These are phyloP conservation scores for Gardenia jasminoides DNA, from an alignment of 257 asterid genomes.

Conservation along the genomic window DNA sequence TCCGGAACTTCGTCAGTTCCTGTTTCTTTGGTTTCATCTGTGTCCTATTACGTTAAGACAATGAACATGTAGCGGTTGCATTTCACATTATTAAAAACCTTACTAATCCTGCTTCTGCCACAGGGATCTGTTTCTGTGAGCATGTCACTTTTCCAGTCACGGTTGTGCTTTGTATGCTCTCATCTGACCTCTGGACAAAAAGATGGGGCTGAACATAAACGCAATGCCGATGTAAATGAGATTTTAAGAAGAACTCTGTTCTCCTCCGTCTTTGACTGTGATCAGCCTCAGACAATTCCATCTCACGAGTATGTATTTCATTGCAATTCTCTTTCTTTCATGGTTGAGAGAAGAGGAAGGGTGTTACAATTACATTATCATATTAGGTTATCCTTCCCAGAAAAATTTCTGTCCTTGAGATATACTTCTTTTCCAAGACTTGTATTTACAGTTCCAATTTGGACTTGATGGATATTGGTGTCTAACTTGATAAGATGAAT, in stretches of 20 bases:
- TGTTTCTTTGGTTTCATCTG: background rate
- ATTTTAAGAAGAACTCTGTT: constrained; percentile 77
- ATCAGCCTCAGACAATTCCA: constrained; percentile 84
- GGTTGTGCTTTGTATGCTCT: constrained; percentile 91
- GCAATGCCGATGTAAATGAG: constrained; percentile 76
- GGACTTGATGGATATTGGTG: background rate
- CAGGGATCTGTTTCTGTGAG: constrained; percentile 98
- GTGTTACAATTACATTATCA: background rate
- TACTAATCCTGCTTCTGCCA: constrained; percentile 5
- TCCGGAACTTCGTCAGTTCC: background rate
- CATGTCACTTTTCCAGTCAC: constrained; percentile 79
- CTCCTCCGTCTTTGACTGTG: constrained; percentile 61
- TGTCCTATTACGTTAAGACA: background rate
- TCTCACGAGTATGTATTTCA: constrained; percentile 74
- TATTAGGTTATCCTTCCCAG: background rate
- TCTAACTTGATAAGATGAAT: background rate
- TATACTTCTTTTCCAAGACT: background rate
- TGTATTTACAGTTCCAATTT: background rate
- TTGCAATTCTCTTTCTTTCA: background rate
- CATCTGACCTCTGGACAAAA: constrained; percentile 87
- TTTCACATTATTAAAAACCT: background rate
- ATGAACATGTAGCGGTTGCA: background rate
- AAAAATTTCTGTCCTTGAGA: background rate
- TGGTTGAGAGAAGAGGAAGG: too few species aligned
- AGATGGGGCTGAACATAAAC: constrained; percentile 71